Evolutionary conservation across 78 protist genomes (phyloP).

Genomic region (Dictyostelium capitatum): DNA sequence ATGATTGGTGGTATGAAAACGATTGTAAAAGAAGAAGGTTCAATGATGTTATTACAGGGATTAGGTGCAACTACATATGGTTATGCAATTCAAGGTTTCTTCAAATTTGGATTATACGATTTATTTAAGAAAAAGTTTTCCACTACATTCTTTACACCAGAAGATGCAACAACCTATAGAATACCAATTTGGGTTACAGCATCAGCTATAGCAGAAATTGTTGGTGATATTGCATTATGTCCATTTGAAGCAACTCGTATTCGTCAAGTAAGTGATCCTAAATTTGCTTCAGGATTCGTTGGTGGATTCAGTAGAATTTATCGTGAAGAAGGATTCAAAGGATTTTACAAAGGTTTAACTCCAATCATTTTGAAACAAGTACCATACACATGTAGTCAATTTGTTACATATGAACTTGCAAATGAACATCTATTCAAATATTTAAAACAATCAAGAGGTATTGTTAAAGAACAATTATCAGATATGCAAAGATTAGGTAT

Average conservation of each 20-base stretch:
- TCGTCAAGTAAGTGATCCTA: slow-evolving; percentile 77
- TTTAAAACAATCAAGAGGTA: background rate
- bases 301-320: slow-evolving; percentile 37
- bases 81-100: slow-evolving; percentile 91
- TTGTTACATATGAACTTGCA: slow-evolving; percentile 83
- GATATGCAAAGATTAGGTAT: slow-evolving; percentile 85
- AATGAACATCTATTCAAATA: slow-evolving; percentile 67
- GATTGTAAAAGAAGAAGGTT: slow-evolving; percentile 85
- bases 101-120: slow-evolving; percentile 94
- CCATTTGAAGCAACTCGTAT: slow-evolving; percentile 90
- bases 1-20: slow-evolving; percentile 59
- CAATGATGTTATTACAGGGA: slow-evolving; percentile 72
- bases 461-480: slow-evolving; percentile 24
- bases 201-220: slow-evolving; percentile 88
- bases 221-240: slow-evolving; percentile 92
- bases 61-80: slow-evolving; percentile 85
- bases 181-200: slow-evolving; percentile 86
- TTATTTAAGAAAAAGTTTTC: slow-evolving; percentile 87
- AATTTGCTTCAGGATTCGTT: slow-evolving; percentile 46
- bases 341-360: slow-evolving; percentile 64
- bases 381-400: slow-evolving; percentile 95
- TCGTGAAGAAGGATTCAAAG: slow-evolving; percentile 55
- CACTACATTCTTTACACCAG: slow-evolving; percentile 73
- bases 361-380: slow-evolving; percentile 95
- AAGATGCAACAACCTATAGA: slow-evolving; percentile 77